Percentiles rank a stretch among this genome's conserved stretches.
phyloP scores from a whole-genome alignment of 495 filamentous ascomycete species.

The Penicillium subrubescens region DNA sequence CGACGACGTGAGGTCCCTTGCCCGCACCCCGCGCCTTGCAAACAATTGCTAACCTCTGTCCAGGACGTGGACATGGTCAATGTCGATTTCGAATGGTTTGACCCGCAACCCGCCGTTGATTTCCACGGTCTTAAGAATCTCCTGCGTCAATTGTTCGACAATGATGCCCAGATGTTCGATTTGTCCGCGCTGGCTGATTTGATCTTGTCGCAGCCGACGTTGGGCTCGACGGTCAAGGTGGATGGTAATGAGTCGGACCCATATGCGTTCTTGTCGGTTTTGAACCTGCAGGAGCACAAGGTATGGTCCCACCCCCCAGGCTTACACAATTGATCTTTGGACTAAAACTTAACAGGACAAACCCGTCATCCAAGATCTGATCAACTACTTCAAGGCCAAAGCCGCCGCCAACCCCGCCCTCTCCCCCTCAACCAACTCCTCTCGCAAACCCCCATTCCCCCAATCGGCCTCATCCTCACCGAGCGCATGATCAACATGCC shows the following conservation, averaged over 20 bases:
- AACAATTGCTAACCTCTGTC: slow-evolving; percentile 7
- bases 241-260: slow-evolving; percentile 93
- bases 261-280: slow-evolving; percentile 88
- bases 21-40: background rate
- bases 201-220: slow-evolving; percentile 81
- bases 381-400: slow-evolving; percentile 69
- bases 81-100: slow-evolving; percentile 98
- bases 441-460: slow-evolving; percentile 49
- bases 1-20: slow-evolving; percentile 41
- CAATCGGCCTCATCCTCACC: slow-evolving; percentile 82
- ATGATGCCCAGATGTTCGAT: slow-evolving; percentile 80
- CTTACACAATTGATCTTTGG: background rate
- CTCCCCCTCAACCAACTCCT: slow-evolving; percentile 57
- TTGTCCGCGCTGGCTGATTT: slow-evolving; percentile 83
- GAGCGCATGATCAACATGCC: slow-evolving; percentile 97
- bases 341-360: slow-evolving; percentile 55
- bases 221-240: slow-evolving; percentile 94
- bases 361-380: slow-evolving; percentile 67
- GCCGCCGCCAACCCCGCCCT: slow-evolving; percentile 55
- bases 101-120: slow-evolving; percentile 85
- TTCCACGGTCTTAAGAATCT: slow-evolving; percentile 94
- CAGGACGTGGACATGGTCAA: slow-evolving; percentile 89
- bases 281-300: slow-evolving; percentile 80
- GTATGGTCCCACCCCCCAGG: slow-evolving; percentile 30
- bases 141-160: slow-evolving; percentile 90